phyloP scores from a whole-genome alignment of 1,139 yeast genomes.

The Blastobotrys persicus region DNA sequence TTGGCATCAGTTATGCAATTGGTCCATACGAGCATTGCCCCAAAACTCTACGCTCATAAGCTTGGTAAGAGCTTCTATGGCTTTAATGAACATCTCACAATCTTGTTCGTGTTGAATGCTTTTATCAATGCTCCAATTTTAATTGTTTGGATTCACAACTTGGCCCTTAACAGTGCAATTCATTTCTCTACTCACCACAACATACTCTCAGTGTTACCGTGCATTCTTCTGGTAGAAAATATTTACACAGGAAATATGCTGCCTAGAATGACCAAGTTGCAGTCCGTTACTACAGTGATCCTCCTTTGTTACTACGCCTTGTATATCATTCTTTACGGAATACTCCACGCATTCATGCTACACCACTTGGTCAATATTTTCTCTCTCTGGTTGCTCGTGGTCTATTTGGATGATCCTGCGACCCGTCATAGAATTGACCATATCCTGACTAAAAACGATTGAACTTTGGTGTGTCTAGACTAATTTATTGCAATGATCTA shows the following conservation, averaged over 20 bases:
- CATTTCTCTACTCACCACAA: constrained; percentile 36
- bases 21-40: constrained; percentile 15
- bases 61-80: constrained; percentile 13
- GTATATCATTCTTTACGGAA: constrained; percentile 35
- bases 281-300: constrained; percentile 21
- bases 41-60: background rate
- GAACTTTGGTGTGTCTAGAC: too few species aligned
- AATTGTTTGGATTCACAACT: constrained; percentile 38
- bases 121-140: constrained; percentile 37
- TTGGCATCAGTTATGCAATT: constrained; percentile 43
- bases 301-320: constrained; percentile 27
- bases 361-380: constrained; percentile 35
- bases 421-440: constrained; percentile 13
- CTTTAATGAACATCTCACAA: constrained; percentile 17
- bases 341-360: constrained; percentile 37
- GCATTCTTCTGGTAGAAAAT: constrained; percentile 26
- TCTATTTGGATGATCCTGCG: constrained; percentile 22
- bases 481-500: background rate
- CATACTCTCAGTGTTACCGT: constrained; percentile 34
- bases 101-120: constrained; percentile 35
- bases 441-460: constrained; percentile 5
- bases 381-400: constrained; percentile 30
- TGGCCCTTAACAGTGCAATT: constrained; percentile 32
- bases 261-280: constrained; percentile 21
- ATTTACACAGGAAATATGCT: constrained; percentile 25